Base-by-base conservation (phyloP, 192 early-diverging fungal species). In the Anaeromyces robustus region DNA sequence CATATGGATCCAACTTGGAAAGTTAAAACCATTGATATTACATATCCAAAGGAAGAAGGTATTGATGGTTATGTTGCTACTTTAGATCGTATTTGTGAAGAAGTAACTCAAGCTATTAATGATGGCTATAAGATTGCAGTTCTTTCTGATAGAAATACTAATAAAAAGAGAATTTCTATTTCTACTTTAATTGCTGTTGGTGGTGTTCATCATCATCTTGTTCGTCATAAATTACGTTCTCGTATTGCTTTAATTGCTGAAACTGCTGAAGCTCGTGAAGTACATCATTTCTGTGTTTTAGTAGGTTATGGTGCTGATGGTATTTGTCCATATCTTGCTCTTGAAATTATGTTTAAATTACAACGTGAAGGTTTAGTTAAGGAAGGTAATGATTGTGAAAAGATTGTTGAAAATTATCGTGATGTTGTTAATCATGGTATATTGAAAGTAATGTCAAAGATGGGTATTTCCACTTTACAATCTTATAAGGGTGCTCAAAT, bases 401-500 rank as follows among this genome's bases (percentile, higher is more conserved):
- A 94, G 84, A 87, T 96, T 29, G 85, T 95, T 78, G 86, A 87
- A 84, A 96, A 95, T 88, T 99, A 90, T 88, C 90, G 92, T 81
- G 91, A 93, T 84, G 96, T 94, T 2, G 87, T 92, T 31, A 94
- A 96, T 83, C 94, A 99, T 86, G 97, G 97, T 85, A 95, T 98
- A 84, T 88, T 92, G 77, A 99, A 99, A 87, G 96, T 99, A 79
- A 99, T 98, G 96, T 97, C 96, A 83, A 99, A 99, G 90, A 99
- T 99, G 97, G 97, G 97, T 80, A 97, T 99, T 80, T 97, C 96
- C 17, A 98, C 97, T 28, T 87, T 99, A 78, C 95, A 97, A 86
- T 93, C 92, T 18, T 99, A 99, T 90, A 98, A 98, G 88, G 97
- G 96, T 80, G 97, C 97, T 16, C 97, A 99, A 90, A 97, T 98